Evolutionary conservation across 2,329 filamentous ascomycete species (phyloP).

Genomic region (Verticillium nonalfalfae): DNA sequence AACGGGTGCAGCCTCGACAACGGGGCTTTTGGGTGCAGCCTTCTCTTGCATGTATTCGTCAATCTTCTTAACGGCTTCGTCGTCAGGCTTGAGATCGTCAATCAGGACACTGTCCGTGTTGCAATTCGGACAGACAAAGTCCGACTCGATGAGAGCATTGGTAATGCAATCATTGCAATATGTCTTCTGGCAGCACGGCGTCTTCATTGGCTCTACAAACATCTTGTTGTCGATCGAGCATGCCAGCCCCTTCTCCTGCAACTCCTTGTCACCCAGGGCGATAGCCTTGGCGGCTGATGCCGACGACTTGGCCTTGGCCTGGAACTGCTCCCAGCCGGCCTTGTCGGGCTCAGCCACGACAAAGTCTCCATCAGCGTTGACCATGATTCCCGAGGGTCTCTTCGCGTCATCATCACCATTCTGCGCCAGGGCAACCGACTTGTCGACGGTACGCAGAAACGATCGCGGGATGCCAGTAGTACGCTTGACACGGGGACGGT

Average conservation of each 20-base stretch:
- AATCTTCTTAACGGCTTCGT: conserved; percentile 71
- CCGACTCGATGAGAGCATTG: conserved; percentile 96
- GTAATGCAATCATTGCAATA: conserved; percentile 99
- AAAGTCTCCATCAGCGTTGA: conserved; percentile 95
- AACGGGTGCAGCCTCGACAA: conserved; percentile 24
- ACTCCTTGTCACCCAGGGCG: conserved; percentile 73
- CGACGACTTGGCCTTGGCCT: conserved; percentile 85
- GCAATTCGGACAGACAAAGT: conserved; percentile 92
- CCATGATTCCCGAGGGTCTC: conserved; percentile 85
- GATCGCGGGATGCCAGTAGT: conserved; percentile 96
- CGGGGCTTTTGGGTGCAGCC: conserved; percentile 44
- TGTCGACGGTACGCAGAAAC: conserved; percentile 92
- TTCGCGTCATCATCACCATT: conserved; percentile 74
- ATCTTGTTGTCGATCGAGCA: conserved; percentile 96
- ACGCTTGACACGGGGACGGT: conserved; percentile 85
- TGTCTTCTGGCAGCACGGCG: conserved; percentile 94
- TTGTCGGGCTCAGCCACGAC: conserved; percentile 95
- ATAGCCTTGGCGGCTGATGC: conserved; percentile 76
- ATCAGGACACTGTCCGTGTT: conserved; percentile 85
- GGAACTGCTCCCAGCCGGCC: conserved; percentile 93
- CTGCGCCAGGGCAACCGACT: conserved; percentile 68
- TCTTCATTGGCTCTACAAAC: conserved; percentile 98
- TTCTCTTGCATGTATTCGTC: conserved; percentile 63
- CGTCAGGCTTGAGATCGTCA: conserved; percentile 81
- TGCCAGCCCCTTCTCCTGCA: conserved; percentile 82